phyloP scores from a whole-genome alignment of 345 rosid genomes.

The Nasturtium officinale region DNA sequence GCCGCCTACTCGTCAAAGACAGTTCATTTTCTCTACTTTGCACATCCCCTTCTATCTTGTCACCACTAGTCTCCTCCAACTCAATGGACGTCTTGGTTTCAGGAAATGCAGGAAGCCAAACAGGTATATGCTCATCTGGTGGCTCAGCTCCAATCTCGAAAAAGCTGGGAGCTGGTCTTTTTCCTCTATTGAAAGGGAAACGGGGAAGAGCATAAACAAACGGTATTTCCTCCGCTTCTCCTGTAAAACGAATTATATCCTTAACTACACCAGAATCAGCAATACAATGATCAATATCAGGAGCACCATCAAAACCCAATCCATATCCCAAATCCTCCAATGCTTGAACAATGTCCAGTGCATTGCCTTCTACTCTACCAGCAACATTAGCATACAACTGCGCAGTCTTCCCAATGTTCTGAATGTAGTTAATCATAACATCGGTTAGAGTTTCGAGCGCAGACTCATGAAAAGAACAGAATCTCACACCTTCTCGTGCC shows the following conservation, averaged over 20 bases:
- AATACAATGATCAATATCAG: constrained; percentile 65
- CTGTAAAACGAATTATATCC: constrained; percentile 69
- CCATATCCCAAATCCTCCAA: constrained; percentile 67
- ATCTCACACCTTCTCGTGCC: constrained; percentile 69
- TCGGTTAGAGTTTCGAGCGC: constrained; percentile 73
- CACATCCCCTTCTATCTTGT: constrained; percentile 42
- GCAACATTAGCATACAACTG: constrained; percentile 64
- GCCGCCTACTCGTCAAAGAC: constrained; percentile 50
- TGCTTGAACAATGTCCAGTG: constrained; percentile 68
- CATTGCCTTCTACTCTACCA: constrained; percentile 70
- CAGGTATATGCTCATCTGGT: constrained; percentile 72
- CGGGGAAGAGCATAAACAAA: constrained; percentile 66
- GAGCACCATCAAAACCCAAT: constrained; percentile 68
- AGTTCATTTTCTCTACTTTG: constrained; percentile 43
- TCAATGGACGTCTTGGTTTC: constrained; percentile 49
- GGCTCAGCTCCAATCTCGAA: constrained; percentile 62
- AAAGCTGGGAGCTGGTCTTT: constrained; percentile 56
- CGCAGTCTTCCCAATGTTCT: constrained; percentile 59
- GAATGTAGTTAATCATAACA: constrained; percentile 57
- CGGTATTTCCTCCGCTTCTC: constrained; percentile 55
- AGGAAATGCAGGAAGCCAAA: constrained; percentile 87
- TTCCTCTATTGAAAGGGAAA: constrained; percentile 64
- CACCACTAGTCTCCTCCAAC: constrained; percentile 35
- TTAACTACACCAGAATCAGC: constrained; percentile 60
- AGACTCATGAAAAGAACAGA: constrained; percentile 72